Conservation (phyloP, 1,139 yeast genomes). For the Kodamaea plutei region DNA sequence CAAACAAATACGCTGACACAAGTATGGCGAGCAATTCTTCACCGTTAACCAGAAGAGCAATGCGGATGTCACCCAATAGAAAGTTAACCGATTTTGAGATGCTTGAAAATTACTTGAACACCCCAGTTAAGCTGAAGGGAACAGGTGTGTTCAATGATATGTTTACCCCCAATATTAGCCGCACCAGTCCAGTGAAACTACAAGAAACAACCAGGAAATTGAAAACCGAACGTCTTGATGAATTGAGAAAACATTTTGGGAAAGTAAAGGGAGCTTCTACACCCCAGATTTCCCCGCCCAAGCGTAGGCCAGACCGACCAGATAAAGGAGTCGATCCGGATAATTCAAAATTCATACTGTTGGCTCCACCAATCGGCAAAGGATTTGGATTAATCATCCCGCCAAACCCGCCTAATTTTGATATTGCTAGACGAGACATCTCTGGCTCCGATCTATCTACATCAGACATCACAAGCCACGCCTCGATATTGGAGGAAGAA, state of each 20-base stretch:
- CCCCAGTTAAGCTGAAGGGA: slow-evolving; percentile 31
- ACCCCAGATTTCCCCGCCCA: slow-evolving; percentile 6
- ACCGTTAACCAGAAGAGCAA: slow-evolving; percentile 31
- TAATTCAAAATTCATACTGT: slow-evolving; percentile 6
- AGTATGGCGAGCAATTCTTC: slow-evolving; percentile 29
- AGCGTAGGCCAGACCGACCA: not conserved
- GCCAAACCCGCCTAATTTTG: slow-evolving; percentile 32
- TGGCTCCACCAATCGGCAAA: slow-evolving; percentile 7
- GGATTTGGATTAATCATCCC: slow-evolving; percentile 16
- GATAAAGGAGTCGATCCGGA: slow-evolving; percentile 6
- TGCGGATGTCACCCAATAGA: slow-evolving; percentile 7
- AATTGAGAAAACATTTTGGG: slow-evolving; percentile 33
- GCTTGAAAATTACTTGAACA: slow-evolving; percentile 23
- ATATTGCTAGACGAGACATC: slow-evolving; percentile 4
- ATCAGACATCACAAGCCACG: slow-evolving; percentile 3
- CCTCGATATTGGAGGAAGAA: slow-evolving; percentile 14
- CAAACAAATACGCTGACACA: slow-evolving; percentile 15
- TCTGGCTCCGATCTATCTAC: slow-evolving; percentile 3
- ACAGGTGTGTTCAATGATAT: slow-evolving; percentile 9
- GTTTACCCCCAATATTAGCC: slow-evolving; percentile 19
- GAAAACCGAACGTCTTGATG: slow-evolving; percentile 31
- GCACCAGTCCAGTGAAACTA: slow-evolving; percentile 36
- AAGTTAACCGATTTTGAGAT: slow-evolving; percentile 1
- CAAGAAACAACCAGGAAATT: slow-evolving; percentile 39
- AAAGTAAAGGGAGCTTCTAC: slow-evolving; percentile 19